These are phyloP conservation scores for Buddleja alternifolia DNA, from an alignment of 257 asterid genomes.

Conservation along the genomic window DNA sequence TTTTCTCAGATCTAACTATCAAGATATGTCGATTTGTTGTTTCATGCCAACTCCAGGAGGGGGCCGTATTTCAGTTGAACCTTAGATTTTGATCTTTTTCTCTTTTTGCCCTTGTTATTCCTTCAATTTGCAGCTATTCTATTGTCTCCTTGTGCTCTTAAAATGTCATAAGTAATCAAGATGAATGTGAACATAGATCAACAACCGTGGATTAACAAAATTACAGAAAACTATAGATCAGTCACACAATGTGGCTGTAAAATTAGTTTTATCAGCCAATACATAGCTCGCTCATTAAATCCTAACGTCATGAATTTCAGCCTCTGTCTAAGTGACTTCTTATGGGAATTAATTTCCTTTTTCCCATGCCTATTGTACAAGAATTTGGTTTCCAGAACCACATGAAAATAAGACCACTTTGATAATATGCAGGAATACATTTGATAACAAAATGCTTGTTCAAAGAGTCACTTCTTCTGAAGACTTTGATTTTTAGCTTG, in stretches of 20 bases:
- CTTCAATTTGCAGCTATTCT: not conserved
- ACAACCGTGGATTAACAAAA: not conserved
- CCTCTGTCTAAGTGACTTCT: not conserved
- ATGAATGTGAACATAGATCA: not conserved
- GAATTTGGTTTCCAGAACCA: not conserved
- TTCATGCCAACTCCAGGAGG: not conserved
- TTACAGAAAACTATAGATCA: not conserved
- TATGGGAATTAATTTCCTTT: not conserved
- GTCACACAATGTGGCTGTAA: not conserved
- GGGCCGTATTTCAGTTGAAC: not conserved
- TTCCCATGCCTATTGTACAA: not conserved
- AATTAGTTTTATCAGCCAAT: not conserved
- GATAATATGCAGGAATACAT: not conserved
- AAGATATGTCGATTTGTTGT: not conserved
- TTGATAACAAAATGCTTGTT: not conserved
- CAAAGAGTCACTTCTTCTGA: not conserved
- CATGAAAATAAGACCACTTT: not conserved
- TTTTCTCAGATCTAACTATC: too few relatives aligned
- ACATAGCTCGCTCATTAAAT: not conserved
- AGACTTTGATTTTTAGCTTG: not conserved
- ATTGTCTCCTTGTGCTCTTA: not conserved
- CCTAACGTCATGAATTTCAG: not conserved
- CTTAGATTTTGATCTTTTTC: not conserved
- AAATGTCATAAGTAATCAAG: not conserved
- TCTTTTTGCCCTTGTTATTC: not conserved